Conservation (phyloP, 2,329 filamentous ascomycete species). For the Aspergillus pseudonomiae region DNA sequence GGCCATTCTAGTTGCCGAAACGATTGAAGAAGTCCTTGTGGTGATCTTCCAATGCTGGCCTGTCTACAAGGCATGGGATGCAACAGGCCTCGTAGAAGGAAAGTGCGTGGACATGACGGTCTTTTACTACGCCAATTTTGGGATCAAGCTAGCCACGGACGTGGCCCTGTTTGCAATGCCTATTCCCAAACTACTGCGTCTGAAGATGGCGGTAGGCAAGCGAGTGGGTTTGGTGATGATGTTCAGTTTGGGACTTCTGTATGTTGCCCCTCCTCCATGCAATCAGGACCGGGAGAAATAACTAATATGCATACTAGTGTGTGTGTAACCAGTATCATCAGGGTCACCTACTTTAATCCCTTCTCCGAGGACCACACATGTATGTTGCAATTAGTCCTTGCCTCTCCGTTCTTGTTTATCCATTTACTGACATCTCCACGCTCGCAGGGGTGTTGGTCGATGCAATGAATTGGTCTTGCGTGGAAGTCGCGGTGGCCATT, state of each 20-base stretch:
- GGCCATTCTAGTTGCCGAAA: conserved; percentile 58
- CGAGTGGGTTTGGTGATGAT: conserved; percentile 22
- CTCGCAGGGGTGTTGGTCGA: conserved; percentile 22
- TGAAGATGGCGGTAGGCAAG: conserved; percentile 22
- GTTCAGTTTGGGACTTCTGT: conserved; percentile 26
- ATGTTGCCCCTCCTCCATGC: neutral
- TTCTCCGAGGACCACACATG: conserved; percentile 24
- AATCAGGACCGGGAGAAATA: neutral
- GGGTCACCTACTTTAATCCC: conserved; percentile 22
- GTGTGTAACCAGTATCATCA: conserved; percentile 24
- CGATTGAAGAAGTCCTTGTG: conserved; percentile 73
- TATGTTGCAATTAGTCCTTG: no score
- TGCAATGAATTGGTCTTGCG: conserved; percentile 26
- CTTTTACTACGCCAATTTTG: conserved; percentile 25
- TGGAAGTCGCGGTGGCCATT: conserved; percentile 23
- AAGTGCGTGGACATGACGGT: conserved; percentile 17
- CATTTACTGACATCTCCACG: neutral
- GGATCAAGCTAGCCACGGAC: conserved; percentile 21
- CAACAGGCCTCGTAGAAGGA: conserved; percentile 12
- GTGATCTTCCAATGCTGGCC: conserved; percentile 38
- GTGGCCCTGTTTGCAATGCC: conserved; percentile 22
- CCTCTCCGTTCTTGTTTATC: no score
- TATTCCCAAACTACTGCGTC: conserved; percentile 18
- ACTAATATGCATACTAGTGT: conserved; percentile 13
- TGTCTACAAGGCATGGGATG: conserved; percentile 24